These are phyloP conservation scores for Naegleria gruberi DNA, from an alignment of 208 protist species.

Conservation along the genomic window DNA sequence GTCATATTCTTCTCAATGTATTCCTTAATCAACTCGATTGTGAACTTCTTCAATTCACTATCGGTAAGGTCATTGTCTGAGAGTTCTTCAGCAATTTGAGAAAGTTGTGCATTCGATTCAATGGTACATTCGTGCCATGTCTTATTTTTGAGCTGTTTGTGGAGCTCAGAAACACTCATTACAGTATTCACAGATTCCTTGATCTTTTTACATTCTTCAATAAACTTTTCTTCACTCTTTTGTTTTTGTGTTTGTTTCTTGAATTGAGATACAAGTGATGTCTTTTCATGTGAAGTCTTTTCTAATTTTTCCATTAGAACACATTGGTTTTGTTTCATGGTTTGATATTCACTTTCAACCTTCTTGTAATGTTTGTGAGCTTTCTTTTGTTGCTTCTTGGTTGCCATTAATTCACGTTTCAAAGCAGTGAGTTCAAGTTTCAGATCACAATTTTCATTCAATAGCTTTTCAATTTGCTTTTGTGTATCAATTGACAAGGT, in stretches of 20 bases:
- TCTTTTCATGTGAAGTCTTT: too few relatives aligned
- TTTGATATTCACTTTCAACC: background rate
- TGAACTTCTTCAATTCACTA: background rate
- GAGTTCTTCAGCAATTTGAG: background rate
- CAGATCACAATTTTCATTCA: background rate
- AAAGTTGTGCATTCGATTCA: background rate
- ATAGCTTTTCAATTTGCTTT: background rate
- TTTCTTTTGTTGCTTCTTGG: background rate
- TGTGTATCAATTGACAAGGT: background rate
- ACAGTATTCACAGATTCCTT: background rate
- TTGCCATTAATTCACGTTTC: background rate
- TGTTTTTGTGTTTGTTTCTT: background rate
- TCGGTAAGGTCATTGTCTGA: background rate
- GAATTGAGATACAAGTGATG: background rate
- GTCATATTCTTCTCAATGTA: background rate
- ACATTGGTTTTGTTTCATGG: background rate
- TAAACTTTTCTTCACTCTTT: background rate
- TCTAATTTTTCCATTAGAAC: background rate
- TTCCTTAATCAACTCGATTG: background rate
- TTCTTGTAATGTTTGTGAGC: background rate
- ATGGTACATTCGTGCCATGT: background rate
- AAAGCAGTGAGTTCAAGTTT: background rate
- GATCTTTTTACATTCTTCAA: background rate
- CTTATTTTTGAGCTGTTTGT: background rate
- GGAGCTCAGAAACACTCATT: background rate